Evolutionary conservation across 176 grass and related monocot species (phyloP).

Genomic region (Bonia amplexicaulis): DNA sequence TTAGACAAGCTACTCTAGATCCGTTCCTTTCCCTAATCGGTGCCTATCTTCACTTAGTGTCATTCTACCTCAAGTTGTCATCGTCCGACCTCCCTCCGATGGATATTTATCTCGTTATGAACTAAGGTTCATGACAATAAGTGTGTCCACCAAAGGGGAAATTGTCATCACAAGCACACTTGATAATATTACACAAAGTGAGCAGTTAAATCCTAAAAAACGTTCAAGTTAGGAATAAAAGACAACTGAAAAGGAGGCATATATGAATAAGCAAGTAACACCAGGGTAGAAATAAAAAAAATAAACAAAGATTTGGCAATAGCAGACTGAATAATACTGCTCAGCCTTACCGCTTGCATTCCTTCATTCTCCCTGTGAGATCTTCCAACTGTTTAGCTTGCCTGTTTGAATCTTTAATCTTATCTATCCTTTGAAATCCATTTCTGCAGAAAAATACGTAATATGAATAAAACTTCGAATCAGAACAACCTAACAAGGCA

Average conservation of each 20-base stretch:
- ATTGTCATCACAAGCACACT: neutral
- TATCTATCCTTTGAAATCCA: slow-evolving; percentile 98
- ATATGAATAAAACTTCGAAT: neutral
- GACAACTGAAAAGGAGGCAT: neutral
- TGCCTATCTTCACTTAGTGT: too few relatives aligned
- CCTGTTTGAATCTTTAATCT: slow-evolving; percentile 92
- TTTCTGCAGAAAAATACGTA: slow-evolving; percentile 53
- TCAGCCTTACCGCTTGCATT: slow-evolving; percentile 74
- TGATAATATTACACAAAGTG: neutral
- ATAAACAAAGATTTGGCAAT: neutral
- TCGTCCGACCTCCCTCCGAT: too few relatives aligned
- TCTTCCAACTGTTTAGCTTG: slow-evolving; percentile 91
- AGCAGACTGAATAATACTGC: slow-evolving; percentile 21
- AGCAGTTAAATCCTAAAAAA: neutral
- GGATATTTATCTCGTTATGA: too few relatives aligned
- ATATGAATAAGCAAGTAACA: neutral
- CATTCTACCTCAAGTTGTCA: too few relatives aligned
- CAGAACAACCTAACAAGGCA: neutral
- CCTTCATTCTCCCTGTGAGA: slow-evolving; percentile 94
- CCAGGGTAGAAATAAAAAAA: neutral
- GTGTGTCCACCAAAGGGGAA: slow-evolving; percentile 6
- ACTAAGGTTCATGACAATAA: too few relatives aligned
- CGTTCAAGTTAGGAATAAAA: slow-evolving; percentile 11
- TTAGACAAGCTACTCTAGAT: too few relatives aligned
- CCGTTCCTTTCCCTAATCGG: too few relatives aligned